Base-by-base conservation (phyloP, 805 yeast genomes). In the Saccharomyces jurei region DNA sequence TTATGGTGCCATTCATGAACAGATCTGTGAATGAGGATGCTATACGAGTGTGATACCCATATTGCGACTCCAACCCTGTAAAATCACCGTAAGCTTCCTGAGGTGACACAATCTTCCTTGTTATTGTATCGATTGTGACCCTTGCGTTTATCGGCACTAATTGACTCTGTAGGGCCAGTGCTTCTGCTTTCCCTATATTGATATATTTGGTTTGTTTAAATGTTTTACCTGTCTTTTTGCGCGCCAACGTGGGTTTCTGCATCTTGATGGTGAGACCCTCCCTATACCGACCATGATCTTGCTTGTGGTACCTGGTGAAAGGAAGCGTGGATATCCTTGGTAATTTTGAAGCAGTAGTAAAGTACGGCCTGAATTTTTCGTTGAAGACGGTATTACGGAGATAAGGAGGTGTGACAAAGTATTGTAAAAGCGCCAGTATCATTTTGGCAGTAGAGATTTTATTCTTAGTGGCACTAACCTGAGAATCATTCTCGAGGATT, bases 391-490 rank as follows among this genome's bases (percentile, higher is more conserved):
- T 70, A 56, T 84, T 83, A 21, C 83, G 79, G 47, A 90, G 74
- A 64, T 90, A 88, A 50, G 89, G 86, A 1, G 97, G 96, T 0
- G 96, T 89, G 14, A 89, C 82, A 63, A 88, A 88, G 65, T 74
- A 89, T 65, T 89, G 96, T 54, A 90, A 71, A 44, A 90, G 73
- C 0, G 84, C 74, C 1, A 92, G 90, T 53, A 89, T 76, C 6
- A 83, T 63, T 65, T 83, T 69, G 0, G 84, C 71, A 74, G 55
- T 74, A 50, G 68, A 63, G 51, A 62, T 60, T 57, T 56, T 60
- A 32, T 53, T 61, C 32, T 56, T 56, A 14, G 52, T 52, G 4
- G 54, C 58, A 4, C 60, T 54, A 32, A 58, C 53, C 36, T 56
- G 64, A 46, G 44, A 54, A 30, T 49, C 41, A 30, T 60, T 41